These are phyloP conservation scores for Nemania sp. DNA, from an alignment of 2,329 filamentous ascomycete genomes.

Conservation along the genomic window DNA sequence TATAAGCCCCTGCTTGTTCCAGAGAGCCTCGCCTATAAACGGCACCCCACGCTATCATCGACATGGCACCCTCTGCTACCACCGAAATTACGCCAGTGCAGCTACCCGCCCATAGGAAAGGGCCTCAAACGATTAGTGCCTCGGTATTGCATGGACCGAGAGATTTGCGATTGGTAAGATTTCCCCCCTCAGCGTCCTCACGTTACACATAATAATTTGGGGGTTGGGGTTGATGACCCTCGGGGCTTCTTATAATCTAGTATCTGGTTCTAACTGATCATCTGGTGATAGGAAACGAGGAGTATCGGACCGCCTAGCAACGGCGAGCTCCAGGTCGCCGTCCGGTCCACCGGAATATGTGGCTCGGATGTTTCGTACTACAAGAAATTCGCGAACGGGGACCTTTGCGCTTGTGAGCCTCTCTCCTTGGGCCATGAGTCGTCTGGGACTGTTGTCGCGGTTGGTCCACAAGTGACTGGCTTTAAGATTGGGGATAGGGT, in stretches of 20 bases:
- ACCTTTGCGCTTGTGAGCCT: slow-evolving; percentile 68
- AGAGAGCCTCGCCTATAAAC: slow-evolving; percentile 14
- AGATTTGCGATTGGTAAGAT: slow-evolving; percentile 61
- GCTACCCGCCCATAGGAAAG: slow-evolving; percentile 49
- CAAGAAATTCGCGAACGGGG: slow-evolving; percentile 73
- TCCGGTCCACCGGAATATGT: slow-evolving; percentile 70
- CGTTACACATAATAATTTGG: slow-evolving; percentile 41
- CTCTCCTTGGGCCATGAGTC: slow-evolving; percentile 68
- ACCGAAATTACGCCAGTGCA: slow-evolving; percentile 50
- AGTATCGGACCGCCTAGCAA: slow-evolving; percentile 51
- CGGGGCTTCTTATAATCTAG: background rate
- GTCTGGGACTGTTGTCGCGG: slow-evolving; percentile 60
- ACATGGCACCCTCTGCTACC: slow-evolving; percentile 58
- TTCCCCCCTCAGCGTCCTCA: slow-evolving; percentile 28
- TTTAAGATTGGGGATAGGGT: slow-evolving; percentile 62
- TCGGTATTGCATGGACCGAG: slow-evolving; percentile 62
- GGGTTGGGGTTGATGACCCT: background rate
- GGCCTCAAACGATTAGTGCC: slow-evolving; percentile 51
- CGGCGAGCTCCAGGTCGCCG: slow-evolving; percentile 66
- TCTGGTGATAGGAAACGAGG: slow-evolving; percentile 51
- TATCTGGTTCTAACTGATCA: slow-evolving; percentile 27
- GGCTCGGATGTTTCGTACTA: slow-evolving; percentile 74
- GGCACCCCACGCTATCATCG: slow-evolving; percentile 42
- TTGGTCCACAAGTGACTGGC: slow-evolving; percentile 57
- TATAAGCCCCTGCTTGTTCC: background rate